phyloP scores from a whole-genome alignment of 352 stramenopile genomes.

The Thalassiosira exigua region DNA sequence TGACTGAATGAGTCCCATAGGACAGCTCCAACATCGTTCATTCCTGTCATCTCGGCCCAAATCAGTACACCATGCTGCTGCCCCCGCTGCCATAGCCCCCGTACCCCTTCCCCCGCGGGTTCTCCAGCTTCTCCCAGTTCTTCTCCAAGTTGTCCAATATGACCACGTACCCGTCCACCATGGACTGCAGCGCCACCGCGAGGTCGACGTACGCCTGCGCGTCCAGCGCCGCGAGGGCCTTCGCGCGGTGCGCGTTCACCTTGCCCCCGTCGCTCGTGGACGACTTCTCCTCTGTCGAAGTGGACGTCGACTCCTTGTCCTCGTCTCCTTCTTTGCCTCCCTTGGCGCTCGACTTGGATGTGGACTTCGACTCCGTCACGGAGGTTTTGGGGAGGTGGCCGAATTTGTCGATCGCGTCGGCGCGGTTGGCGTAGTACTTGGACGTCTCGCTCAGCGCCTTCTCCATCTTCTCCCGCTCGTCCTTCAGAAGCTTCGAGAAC shows the following conservation, averaged over 20 bases:
- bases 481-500: slow-evolving; percentile 64
- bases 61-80: slow-evolving; percentile 52
- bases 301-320: slow-evolving; percentile 43
- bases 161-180: slow-evolving; percentile 64
- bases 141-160: slow-evolving; percentile 78
- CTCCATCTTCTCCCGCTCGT: slow-evolving; percentile 57
- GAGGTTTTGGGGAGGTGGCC: slow-evolving; percentile 50
- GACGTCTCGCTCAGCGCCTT: slow-evolving; percentile 62
- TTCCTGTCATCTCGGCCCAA: too few species aligned
- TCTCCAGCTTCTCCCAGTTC: slow-evolving; percentile 76
- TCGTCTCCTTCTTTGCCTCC: slow-evolving; percentile 62
- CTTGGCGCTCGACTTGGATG: slow-evolving; percentile 45
- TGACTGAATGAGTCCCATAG: too few species aligned
- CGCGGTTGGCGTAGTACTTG: slow-evolving; percentile 74
- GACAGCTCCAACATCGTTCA: too few species aligned
- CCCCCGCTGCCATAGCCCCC: slow-evolving; percentile 52
- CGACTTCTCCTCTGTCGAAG: slow-evolving; percentile 40
- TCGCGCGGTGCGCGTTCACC: slow-evolving; percentile 42
- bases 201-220: slow-evolving; percentile 65
- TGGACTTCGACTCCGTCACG: slow-evolving; percentile 42
- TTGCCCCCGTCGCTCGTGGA: slow-evolving; percentile 15
- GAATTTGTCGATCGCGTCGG: slow-evolving; percentile 62
- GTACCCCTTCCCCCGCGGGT: slow-evolving; percentile 65
- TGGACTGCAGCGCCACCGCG: slow-evolving; percentile 44
- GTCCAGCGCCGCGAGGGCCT: slow-evolving; percentile 60